Evolutionary conservation across 352 stramenopile species (phyloP), one percentile per base, ranked within the genome.

Genomic region (Globisporangium parvum): DNA sequence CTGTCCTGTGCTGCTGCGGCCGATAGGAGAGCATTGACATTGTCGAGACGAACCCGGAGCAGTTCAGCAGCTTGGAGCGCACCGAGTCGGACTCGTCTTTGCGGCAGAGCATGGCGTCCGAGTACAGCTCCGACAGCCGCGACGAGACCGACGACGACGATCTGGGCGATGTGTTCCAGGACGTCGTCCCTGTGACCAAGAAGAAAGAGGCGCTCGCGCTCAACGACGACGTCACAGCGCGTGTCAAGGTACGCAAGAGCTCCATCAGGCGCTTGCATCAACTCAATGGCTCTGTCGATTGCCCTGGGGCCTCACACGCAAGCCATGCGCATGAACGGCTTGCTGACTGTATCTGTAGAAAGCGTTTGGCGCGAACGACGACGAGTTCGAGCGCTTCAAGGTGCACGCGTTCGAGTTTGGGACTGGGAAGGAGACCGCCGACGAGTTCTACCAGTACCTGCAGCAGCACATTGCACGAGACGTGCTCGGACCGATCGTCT

Each of bases 381-480:
- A 72, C 6, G 77, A 89, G 44, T 92, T 95, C 33, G 78, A 91
- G 39, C 60, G 56, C 15, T 93, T 93, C 67, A 95, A 93, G 57
- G 67, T 66, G 24, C 80, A 90, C 37, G 81, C 80, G 33, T 67
- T 95, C 21, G 65, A 85, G 21, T 95, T 82, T 61, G 85, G 85
- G 40, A 87, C 75, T 47, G 79, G 67, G 44, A 79, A 89, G 37
- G 77, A 89, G 55, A 65, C 68, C 0, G 79, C 81, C 0, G 68
- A 77, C 9, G 67, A 56, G 3, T 95, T 95, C 41, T 89, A 95
- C 40, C 51, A 28, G 18, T 93, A 92, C 45, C 53, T 95, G 35
- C 68, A 65, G 35, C 51, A 71, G 21, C 55, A 85, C 3, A 88
- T 95, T 31, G 64, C 67, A 1, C 62, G 71, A 8, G 58, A 79